Conservation (phyloP, 2,329 filamentous ascomycete genomes). For the Pyrenochaeta sp. region DNA sequence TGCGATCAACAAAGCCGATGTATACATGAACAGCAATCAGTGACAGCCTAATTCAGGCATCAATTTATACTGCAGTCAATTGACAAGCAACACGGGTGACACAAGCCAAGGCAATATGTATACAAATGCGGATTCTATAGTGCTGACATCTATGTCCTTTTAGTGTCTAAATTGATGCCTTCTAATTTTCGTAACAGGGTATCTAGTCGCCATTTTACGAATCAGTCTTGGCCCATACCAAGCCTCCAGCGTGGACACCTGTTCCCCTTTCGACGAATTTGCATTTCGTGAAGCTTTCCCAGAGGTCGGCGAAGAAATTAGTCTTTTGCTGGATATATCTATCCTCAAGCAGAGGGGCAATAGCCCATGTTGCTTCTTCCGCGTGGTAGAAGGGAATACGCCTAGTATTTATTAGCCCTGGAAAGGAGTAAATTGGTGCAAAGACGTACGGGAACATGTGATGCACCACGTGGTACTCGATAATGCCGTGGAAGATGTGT, state of each 20-base stretch:
- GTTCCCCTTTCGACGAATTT: slow-evolving; percentile 31
- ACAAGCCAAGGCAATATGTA: too few relatives aligned
- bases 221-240: slow-evolving; percentile 21
- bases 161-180: too few relatives aligned
- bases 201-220: too few relatives aligned
- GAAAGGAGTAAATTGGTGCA: not conserved
- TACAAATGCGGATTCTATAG: too few relatives aligned
- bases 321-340: slow-evolving; percentile 30
- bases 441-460: slow-evolving; percentile 62
- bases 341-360: slow-evolving; percentile 31
- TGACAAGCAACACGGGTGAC: too few relatives aligned
- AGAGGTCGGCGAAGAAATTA: slow-evolving; percentile 29
- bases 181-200: too few relatives aligned
- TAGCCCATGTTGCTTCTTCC: slow-evolving; percentile 34
- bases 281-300: slow-evolving; percentile 30
- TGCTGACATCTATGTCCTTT: too few relatives aligned
- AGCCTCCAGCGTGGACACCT: slow-evolving; percentile 17
- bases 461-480: slow-evolving; percentile 70
- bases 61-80: too few relatives aligned
- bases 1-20: too few relatives aligned
- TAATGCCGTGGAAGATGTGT: slow-evolving; percentile 72
- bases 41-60: too few relatives aligned
- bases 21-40: too few relatives aligned
- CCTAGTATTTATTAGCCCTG: slow-evolving; percentile 17
- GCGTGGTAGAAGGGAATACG: slow-evolving; percentile 38